Conservation (phyloP, 2,329 filamentous ascomycete genomes). For the Dactylellina sp. region DNA sequence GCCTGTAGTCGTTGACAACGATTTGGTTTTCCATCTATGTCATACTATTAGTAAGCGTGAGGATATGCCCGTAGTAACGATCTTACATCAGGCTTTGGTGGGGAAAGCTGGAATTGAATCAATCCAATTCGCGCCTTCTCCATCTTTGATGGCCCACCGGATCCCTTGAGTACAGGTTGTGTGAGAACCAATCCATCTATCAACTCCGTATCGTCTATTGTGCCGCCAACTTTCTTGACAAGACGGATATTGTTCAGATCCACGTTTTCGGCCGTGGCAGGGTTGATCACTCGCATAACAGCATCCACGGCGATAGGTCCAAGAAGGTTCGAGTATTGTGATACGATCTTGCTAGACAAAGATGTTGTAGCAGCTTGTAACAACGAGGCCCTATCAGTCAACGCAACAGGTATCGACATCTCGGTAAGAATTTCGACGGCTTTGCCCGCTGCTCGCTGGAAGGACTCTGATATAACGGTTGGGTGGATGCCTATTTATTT, state of each 20-base stretch:
- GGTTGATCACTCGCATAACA: constrained; percentile 93
- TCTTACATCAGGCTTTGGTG: constrained; percentile 92
- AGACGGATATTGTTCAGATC: constrained; percentile 97
- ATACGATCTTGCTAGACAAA: constrained; percentile 97
- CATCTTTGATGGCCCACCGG: constrained; percentile 88
- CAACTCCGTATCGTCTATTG: constrained; percentile 98
- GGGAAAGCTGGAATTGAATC: constrained; percentile 98
- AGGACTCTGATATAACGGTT: constrained; percentile 95
- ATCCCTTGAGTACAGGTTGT: constrained; percentile 92
- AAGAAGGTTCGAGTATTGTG: constrained; percentile 92
- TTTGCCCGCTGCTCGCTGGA: constrained; percentile 91
- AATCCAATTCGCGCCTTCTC: constrained; percentile 97
- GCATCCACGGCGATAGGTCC: constrained; percentile 99
- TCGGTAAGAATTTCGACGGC: constrained; percentile 90
- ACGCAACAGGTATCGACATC: constrained; percentile 93
- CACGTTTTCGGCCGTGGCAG: constrained; percentile 95
- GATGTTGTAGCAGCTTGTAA: constrained; percentile 97
- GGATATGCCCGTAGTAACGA: neutral
- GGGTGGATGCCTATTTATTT: constrained; percentile 78
- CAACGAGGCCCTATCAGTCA: constrained; percentile 87
- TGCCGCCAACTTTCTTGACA: constrained; percentile 96
- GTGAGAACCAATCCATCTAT: constrained; percentile 93
- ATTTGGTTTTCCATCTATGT: constrained; percentile 97
- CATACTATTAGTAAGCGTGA: constrained; percentile 56
- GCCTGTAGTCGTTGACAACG: constrained; percentile 97